Evolutionary conservation across 805 yeast species (phyloP).

Genomic region (Pichia cephalocereana): DNA sequence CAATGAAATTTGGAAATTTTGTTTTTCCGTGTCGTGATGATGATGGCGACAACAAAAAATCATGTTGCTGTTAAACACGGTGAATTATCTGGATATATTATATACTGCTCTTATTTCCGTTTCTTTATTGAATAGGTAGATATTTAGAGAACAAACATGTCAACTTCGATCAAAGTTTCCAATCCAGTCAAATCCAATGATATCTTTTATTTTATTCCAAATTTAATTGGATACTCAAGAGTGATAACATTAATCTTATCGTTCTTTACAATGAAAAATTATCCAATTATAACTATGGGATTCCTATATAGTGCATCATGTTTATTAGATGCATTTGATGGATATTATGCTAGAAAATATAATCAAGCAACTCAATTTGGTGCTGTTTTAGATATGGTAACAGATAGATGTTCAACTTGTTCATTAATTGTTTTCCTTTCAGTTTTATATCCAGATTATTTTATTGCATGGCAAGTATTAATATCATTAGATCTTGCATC

Average conservation of each 20-base stretch:
- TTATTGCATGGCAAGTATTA: slow-evolving; percentile 69
- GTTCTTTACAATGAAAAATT: slow-evolving; percentile 69
- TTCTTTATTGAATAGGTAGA: too few relatives aligned
- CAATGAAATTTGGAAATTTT: too few relatives aligned
- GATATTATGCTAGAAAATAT: slow-evolving; percentile 83
- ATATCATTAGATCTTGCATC: slow-evolving; percentile 83
- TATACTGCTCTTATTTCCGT: too few relatives aligned
- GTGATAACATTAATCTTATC: slow-evolving; percentile 77
- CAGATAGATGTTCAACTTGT: slow-evolving; percentile 94
- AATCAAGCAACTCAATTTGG: slow-evolving; percentile 90
- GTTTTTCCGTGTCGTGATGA: too few relatives aligned
- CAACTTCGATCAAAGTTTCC: slow-evolving; percentile 3
- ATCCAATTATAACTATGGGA: slow-evolving; percentile 68
- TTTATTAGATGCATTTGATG: slow-evolving; percentile 91
- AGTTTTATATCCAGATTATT: slow-evolving; percentile 64
- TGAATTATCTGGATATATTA: too few relatives aligned
- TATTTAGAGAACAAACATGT: background rate
- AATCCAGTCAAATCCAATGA: slow-evolving; percentile 18
- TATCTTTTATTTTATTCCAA: slow-evolving; percentile 78
- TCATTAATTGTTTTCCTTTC: slow-evolving; percentile 84
- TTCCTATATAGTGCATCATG: slow-evolving; percentile 80
- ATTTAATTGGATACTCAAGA: slow-evolving; percentile 82
- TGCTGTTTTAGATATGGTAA: slow-evolving; percentile 97
- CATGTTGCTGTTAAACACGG: too few relatives aligned
- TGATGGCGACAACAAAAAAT: too few relatives aligned